phyloP scores from a whole-genome alignment of 1,139 yeast species.

The Yamadazyma atlantica region DNA sequence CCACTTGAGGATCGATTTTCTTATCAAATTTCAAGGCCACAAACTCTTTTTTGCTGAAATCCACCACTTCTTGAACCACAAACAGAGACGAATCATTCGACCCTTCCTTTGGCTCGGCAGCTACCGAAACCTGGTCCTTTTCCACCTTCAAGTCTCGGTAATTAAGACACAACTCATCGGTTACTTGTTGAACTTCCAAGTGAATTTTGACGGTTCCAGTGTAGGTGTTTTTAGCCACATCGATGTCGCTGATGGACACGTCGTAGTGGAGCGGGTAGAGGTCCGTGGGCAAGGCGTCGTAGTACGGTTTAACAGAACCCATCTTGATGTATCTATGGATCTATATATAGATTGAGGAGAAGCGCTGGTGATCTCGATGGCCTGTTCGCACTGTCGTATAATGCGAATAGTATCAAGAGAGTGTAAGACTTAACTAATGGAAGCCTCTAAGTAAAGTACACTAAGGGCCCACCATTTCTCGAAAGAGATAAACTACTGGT shows the following conservation, averaged over 20 bases:
- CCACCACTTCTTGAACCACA: constrained; percentile 17
- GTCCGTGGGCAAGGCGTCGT: constrained; percentile 45
- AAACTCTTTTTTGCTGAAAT: constrained; percentile 22
- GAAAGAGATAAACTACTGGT: too few species aligned
- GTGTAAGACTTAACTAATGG: too few species aligned
- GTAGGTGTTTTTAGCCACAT: constrained; percentile 33
- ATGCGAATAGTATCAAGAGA: too few species aligned
- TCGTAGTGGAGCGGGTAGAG: constrained; percentile 47
- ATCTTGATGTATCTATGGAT: background rate
- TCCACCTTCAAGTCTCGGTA: constrained; percentile 33
- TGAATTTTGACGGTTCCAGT: constrained; percentile 42
- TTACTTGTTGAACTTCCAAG: constrained; percentile 29
- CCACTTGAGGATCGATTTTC: constrained; percentile 10
- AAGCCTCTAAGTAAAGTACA: too few species aligned
- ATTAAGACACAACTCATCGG: constrained; percentile 44
- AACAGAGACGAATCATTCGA: constrained; percentile 11
- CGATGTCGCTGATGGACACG: constrained; percentile 36
- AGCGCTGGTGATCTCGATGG: too few species aligned
- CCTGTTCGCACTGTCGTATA: too few species aligned
- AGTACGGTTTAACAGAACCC: constrained; percentile 19
- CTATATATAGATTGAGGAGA: background rate
- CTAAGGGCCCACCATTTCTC: too few species aligned
- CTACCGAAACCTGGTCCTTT: constrained; percentile 16
- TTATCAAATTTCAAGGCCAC: constrained; percentile 25
- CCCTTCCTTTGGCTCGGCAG: constrained; percentile 4